Percentiles rank a stretch among this genome's conserved stretches.
Conservation (phyloP, 192 early-diverging fungal species). For the Coemansia sp. region DNA sequence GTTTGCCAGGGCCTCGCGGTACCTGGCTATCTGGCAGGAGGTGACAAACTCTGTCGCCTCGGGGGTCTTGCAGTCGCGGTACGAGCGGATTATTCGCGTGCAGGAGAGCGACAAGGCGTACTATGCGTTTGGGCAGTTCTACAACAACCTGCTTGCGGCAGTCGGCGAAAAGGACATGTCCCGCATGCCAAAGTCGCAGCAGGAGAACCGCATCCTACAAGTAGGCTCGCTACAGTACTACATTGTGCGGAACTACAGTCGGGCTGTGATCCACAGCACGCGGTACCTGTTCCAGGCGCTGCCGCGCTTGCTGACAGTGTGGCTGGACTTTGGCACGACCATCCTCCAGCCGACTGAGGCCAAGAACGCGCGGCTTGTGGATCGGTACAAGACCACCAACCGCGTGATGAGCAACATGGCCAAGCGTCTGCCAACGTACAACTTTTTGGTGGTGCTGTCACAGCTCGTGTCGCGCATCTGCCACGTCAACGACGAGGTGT, state of each 20-base stretch:
- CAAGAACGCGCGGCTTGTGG: slow-evolving; percentile 36
- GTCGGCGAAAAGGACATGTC: slow-evolving; percentile 18
- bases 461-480: slow-evolving; percentile 86
- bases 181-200: slow-evolving; percentile 12
- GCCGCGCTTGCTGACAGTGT: slow-evolving; percentile 79
- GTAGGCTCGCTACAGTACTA: slow-evolving; percentile 45
- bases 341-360: slow-evolving; percentile 25
- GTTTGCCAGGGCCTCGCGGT: slow-evolving; percentile 36
- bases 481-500: slow-evolving; percentile 67
- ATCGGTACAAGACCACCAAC: slow-evolving; percentile 55
- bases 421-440: slow-evolving; percentile 61
- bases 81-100: slow-evolving; percentile 25
- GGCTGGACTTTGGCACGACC: slow-evolving; percentile 69
- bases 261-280: slow-evolving; percentile 63
- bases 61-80: slow-evolving; percentile 14
- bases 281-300: slow-evolving; percentile 82
- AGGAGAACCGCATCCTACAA: slow-evolving; percentile 20
- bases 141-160: slow-evolving; percentile 30
- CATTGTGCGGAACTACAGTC: slow-evolving; percentile 41
- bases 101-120: slow-evolving; percentile 50
- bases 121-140: slow-evolving; percentile 41
- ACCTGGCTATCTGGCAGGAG: slow-evolving; percentile 40
- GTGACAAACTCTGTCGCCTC: slow-evolving; percentile 22
- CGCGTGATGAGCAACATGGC: slow-evolving; percentile 55
- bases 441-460: slow-evolving; percentile 76